A percentile compares a stretch with the other conserved stretches of the same genome.
These are phyloP conservation scores for Oryza punctata DNA, from an alignment of 176 grass and related monocot genomes.

Conservation along the genomic window DNA sequence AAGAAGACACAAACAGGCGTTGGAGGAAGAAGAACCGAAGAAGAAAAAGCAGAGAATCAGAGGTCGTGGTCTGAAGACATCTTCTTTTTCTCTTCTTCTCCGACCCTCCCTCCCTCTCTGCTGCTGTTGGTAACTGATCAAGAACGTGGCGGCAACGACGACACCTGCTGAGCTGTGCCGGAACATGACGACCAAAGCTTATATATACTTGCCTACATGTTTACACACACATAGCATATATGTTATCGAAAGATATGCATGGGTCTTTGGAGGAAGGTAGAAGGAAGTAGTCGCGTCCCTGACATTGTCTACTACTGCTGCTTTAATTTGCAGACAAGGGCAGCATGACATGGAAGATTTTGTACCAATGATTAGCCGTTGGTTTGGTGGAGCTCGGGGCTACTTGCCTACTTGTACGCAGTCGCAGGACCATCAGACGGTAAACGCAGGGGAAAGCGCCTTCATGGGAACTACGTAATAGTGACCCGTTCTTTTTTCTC, in stretches of 20 bases:
- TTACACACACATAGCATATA: no score
- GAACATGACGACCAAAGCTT: conserved; percentile 36
- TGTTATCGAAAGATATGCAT: not conserved
- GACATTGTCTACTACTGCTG: conserved; percentile 22
- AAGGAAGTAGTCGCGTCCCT: conserved; percentile 44
- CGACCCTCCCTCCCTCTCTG: conserved; percentile 21
- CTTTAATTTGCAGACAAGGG: not conserved
- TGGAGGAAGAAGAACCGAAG: not conserved
- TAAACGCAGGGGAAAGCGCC: no score
- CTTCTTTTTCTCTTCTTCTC: not conserved
- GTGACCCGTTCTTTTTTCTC: no score
- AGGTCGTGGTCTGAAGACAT: not conserved
- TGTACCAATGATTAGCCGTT: no score
- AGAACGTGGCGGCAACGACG: conserved; percentile 46
- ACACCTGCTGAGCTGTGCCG: conserved; percentile 22
- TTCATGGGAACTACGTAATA: no score
- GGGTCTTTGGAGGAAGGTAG: not conserved
- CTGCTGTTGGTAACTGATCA: conserved; percentile 23
- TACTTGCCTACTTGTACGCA: no score
- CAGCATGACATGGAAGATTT: no score
- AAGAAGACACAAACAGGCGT: no score
- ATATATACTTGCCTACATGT: no score
- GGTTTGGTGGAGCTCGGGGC: no score
- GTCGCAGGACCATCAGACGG: no score
- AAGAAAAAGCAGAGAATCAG: not conserved